A percentile compares a stretch with the other conserved stretches of the same genome.
Conservation (phyloP, 495 filamentous ascomycete species). For the Achaetomiella virescens region DNA sequence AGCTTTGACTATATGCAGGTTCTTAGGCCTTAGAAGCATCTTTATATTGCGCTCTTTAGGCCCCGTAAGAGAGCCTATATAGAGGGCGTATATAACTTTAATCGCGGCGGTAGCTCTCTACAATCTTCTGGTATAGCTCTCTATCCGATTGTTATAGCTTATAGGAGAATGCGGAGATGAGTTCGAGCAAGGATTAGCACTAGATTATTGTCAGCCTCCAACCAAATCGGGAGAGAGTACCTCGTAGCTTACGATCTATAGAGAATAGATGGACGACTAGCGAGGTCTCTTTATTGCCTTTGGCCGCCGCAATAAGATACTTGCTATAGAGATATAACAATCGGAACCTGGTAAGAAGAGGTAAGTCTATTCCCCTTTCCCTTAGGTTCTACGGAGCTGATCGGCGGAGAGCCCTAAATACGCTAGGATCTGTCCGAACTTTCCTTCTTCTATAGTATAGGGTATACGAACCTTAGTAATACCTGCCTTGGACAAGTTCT, state of each 20-base stretch:
- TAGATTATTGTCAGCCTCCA: constrained; percentile 1
- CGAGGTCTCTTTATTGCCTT: constrained; percentile 10
- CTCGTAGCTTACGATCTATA: neutral
- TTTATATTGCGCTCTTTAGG: constrained; percentile 6
- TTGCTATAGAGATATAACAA: constrained; percentile 11
- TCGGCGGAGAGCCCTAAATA: constrained; percentile 11
- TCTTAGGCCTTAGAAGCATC: constrained; percentile 6
- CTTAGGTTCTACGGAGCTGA: constrained; percentile 9
- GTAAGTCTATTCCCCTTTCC: constrained; percentile 5
- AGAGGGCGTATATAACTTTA: constrained; percentile 4
- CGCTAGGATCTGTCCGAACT: constrained; percentile 13
- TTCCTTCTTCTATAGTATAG: constrained; percentile 10
- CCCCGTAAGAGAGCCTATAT: neutral
- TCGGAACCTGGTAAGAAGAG: constrained; percentile 8
- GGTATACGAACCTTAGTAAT: constrained; percentile 8
- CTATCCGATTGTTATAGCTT: constrained; percentile 3
- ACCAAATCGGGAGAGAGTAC: neutral
- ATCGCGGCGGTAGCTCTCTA: constrained; percentile 5
- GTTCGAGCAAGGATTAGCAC: constrained; percentile 6
- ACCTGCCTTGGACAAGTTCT: constrained; percentile 7
- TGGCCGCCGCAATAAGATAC: constrained; percentile 8
- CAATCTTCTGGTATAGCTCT: constrained; percentile 7
- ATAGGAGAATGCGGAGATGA: constrained; percentile 3
- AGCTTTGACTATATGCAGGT: constrained; percentile 1
- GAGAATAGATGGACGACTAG: constrained; percentile 10